Evolutionary conservation across 2,329 filamentous ascomycete species (phyloP), one percentile per base, ranked within the genome.

Genomic region (Diaporthe capsici): DNA sequence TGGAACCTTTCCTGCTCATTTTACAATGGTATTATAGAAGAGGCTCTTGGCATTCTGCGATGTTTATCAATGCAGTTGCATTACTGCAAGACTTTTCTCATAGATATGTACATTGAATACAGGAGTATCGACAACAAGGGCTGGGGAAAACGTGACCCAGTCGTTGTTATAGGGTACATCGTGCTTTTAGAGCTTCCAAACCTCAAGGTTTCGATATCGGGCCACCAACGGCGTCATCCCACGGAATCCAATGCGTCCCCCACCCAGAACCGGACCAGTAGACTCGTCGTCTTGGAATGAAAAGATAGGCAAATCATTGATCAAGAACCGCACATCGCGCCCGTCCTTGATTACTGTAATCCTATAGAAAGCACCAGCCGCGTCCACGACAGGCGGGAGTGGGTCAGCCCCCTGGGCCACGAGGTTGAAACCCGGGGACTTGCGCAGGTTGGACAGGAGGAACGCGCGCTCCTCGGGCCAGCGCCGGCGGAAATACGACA

Each of bases 271-370:
- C 22, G 82, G 80, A 2, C 81, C 82, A 1, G 82, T 83, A 22
- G 79, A 76, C 34, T 81, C 79, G 67, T 83, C 81, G 4, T 81
- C 77, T 31, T 44, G 39, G 37, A 78, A 82, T 9, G 75, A 77
- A 68, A 82, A 82, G 25, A 82, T 70, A 20, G 79, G 74, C 34
- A 82, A 61, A 2, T 79, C 81, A 31, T 83, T 82, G 49, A 83
- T 79, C 28, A 74, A 78, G 55, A 83, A 83, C 28, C 71, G 77
- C 0, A 81, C 82, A 49, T 80, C 74, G 9, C 79, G 75, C 77
- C 80, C 79, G 37, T 82, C 81, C 76, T 83, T 82, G 53, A 82
- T 73, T 44, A 83, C 80, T 15, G 81, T 80, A 6, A 83, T 75
- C 44, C 80, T 79, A 72, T 83, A 83, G 22, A 81, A 83, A 5